Evolutionary conservation across 139 green algal species (phyloP), one percentile per base, ranked within the genome.

Genomic region (Tetraselmis striata): DNA sequence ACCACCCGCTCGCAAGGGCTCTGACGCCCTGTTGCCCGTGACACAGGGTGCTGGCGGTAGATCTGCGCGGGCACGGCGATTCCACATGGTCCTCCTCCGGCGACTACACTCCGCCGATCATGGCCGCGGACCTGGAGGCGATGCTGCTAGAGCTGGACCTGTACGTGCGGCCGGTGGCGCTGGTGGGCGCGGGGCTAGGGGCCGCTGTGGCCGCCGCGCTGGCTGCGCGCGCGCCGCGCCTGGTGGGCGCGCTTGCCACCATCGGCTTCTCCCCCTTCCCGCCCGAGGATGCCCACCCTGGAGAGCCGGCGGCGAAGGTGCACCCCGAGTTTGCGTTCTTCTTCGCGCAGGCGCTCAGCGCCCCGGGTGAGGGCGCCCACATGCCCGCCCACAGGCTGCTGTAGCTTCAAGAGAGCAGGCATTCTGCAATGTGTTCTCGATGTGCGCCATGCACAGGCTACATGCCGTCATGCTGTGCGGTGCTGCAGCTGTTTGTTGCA

Each of bases 131-230:
- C 28, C 32, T 91, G 1, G 59, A 88, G 75, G 85, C 76, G 1
- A 85, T 91, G 74, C 86, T 91, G 1, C 32, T 88, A 2, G 86
- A 83, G 23, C 78, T 85, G n/a, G 88, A 91, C 78, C 77, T 91
- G 31, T 91, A 91, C 75, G 76, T 77, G 22, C 29, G 32, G 0
- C 88, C 88, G 18, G 24, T 91, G 18, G 87, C 83, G 0, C 23
- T 91, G 1, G 82, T 89, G n/a, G 88, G 88, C 0, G 78, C 58
- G 27, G 88, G 86, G 28, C 59, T 89, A 29, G 88, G 88, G 1
- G 88, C 75, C 0, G 79, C 77, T 1, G 79, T 86, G 11, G 87
- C 32, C 0, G 30, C 87, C n/a, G 31, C 74, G 1, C 74, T 91
- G 1, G 87, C 85, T 1, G 30, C 78, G 58, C 27, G 59, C 18